Evolutionary conservation across 169 alveolate genomes (phyloP).

Genomic region (Amoebophrya sp.): DNA sequence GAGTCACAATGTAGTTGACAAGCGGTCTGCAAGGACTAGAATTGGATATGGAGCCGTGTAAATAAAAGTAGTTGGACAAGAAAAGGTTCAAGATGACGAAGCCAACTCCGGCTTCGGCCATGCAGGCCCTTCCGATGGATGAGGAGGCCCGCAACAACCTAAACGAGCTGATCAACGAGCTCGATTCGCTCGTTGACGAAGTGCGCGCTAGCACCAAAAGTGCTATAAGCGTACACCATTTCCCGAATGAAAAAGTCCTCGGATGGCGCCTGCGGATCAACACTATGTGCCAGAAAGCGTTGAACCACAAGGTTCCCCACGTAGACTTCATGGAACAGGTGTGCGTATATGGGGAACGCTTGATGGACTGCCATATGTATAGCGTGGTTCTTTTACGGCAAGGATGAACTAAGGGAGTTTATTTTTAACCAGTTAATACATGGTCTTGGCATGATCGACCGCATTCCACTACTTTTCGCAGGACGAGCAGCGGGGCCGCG

Average conservation of each 20-base stretch:
- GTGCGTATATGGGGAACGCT: not conserved
- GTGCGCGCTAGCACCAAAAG: not conserved
- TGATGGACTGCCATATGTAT: not conserved
- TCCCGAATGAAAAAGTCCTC: not conserved
- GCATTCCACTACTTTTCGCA: too few species aligned
- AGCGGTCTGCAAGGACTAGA: too few species aligned
- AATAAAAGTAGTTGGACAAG: too few species aligned
- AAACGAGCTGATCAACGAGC: not conserved
- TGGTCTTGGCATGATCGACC: too few species aligned
- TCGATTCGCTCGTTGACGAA: not conserved
- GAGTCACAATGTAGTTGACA: too few species aligned
- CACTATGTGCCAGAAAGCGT: not conserved
- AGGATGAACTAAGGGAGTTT: too few species aligned
- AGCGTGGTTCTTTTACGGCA: not conserved
- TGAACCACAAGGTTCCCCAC: slow-evolving; percentile 21
- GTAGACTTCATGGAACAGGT: not conserved
- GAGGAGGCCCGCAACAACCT: slow-evolving; percentile 20
- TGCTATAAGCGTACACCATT: not conserved
- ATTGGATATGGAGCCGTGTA: too few species aligned
- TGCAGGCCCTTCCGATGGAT: not conserved
- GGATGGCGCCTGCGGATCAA: not conserved
- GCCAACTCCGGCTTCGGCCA: too few species aligned
- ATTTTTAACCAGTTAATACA: too few species aligned
- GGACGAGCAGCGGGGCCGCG: too few species aligned
- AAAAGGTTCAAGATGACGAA: too few species aligned